Conservation (phyloP, 2,329 filamentous ascomycete species). For the Trichoderma atrobrunneum region DNA sequence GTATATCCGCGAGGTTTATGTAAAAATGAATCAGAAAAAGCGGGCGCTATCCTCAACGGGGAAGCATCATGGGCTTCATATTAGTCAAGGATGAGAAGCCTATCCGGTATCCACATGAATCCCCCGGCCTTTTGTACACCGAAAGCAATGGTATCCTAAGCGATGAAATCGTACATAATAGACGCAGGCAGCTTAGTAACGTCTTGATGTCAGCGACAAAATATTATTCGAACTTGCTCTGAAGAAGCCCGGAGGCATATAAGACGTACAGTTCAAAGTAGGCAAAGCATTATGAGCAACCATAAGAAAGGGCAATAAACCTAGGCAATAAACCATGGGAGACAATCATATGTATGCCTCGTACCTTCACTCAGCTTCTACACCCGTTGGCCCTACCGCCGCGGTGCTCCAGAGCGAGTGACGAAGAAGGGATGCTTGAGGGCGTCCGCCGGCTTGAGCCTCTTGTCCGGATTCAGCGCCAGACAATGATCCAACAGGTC, state of each 20-base stretch:
- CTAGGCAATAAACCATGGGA: background rate
- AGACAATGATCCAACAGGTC: slow-evolving; percentile 88
- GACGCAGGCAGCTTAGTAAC: background rate
- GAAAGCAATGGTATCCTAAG: background rate
- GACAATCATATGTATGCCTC: too few species aligned
- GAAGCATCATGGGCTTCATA: background rate
- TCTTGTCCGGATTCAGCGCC: slow-evolving; percentile 86
- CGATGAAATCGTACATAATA: background rate
- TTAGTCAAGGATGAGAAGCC: background rate
- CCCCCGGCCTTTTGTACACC: background rate
- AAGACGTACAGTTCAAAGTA: background rate
- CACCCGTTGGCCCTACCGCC: slow-evolving; percentile 22
- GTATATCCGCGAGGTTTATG: background rate
- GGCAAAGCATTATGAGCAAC: background rate
- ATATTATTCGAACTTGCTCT: background rate
- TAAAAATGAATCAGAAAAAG: background rate
- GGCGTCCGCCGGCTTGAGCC: slow-evolving; percentile 82
- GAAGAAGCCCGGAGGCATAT: background rate
- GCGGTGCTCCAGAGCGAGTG: slow-evolving; percentile 32
- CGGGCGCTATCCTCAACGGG: background rate
- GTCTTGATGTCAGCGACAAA: background rate
- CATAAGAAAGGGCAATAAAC: background rate
- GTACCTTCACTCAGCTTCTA: background rate
- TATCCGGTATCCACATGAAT: background rate
- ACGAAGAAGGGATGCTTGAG: slow-evolving; percentile 84